Conservation (phyloP, 2,329 filamentous ascomycete species). For the Mycosphaerella arachidis region DNA sequence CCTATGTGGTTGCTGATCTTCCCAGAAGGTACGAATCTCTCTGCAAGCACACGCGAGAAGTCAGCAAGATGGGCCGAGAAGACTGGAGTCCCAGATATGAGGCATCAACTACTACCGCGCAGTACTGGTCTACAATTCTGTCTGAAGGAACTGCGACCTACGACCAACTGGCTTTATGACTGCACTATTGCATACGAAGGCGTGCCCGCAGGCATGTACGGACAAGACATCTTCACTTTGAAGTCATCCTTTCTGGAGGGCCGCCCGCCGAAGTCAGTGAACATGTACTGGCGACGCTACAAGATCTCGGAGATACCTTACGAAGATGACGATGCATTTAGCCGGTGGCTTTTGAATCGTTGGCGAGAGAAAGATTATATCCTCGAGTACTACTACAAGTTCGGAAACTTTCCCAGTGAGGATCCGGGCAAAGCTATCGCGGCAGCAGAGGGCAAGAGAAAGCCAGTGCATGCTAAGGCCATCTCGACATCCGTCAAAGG, state of each 20-base stretch:
- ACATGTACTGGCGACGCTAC: constrained; percentile 93
- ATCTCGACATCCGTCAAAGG: constrained; percentile 49
- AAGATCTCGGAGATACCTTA: constrained; percentile 75
- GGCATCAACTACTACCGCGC: constrained; percentile 71
- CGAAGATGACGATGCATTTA: constrained; percentile 68
- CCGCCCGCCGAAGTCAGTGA: constrained; percentile 86
- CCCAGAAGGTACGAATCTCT: constrained; percentile 81
- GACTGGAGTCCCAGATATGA: constrained; percentile 64
- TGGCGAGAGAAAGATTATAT: constrained; percentile 92
- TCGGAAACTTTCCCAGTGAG: constrained; percentile 73
- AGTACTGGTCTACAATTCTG: constrained; percentile 79
- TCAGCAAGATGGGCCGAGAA: constrained; percentile 75
- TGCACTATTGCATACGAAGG: constrained; percentile 96
- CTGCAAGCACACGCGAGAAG: constrained; percentile 62
- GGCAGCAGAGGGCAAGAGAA: constrained; percentile 36
- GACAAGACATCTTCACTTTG: constrained; percentile 87
- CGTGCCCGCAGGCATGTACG: constrained; percentile 73
- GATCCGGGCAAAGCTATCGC: constrained; percentile 37
- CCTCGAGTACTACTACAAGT: constrained; percentile 71
- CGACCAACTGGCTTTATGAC: constrained; percentile 80
- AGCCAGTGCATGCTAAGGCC: constrained; percentile 39
- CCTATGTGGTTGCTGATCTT: constrained; percentile 91
- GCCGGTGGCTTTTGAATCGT: constrained; percentile 74
- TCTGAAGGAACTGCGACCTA: constrained; percentile 66
- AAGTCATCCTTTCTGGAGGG: constrained; percentile 84